These are phyloP conservation scores for Wickerhamomyces bovis DNA, from an alignment of 805 yeast genomes.

Conservation along the genomic window DNA sequence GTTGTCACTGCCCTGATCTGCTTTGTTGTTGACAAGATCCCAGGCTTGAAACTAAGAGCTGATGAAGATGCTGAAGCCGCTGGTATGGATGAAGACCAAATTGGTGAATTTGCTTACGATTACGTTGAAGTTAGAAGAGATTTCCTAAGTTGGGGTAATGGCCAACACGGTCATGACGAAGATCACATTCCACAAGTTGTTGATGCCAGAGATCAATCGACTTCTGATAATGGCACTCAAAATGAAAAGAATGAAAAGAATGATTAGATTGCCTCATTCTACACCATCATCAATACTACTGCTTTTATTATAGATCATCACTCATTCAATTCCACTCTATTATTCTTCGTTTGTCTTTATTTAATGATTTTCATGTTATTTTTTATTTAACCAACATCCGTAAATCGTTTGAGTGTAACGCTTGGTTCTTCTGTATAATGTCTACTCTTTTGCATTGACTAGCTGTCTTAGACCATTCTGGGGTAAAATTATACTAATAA, in stretches of 20 bases:
- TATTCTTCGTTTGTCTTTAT: neutral
- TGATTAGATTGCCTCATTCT: neutral
- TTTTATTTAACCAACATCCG: neutral
- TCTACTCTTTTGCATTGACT: too few relatives aligned
- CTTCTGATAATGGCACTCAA: constrained; percentile 2
- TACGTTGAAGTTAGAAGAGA: constrained; percentile 95
- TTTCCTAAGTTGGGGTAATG: constrained; percentile 47
- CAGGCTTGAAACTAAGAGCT: constrained; percentile 76
- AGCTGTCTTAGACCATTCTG: too few relatives aligned
- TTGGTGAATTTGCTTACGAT: constrained; percentile 98
- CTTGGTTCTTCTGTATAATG: too few relatives aligned
- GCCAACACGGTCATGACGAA: constrained; percentile 1
- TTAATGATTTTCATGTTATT: neutral
- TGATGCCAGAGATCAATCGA: constrained; percentile 6
- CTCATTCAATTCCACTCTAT: neutral
- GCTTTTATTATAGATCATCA: neutral
- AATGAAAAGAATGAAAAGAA: constrained; percentile 1
- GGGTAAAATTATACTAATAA: too few relatives aligned
- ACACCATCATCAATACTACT: neutral
- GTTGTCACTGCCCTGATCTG: constrained; percentile 77
- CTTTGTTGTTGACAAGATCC: constrained; percentile 66
- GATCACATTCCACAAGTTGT: constrained; percentile 10
- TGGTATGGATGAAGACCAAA: constrained; percentile 95
- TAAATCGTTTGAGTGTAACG: too few relatives aligned
- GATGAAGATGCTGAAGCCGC: constrained; percentile 78